Base-by-base conservation (phyloP, 2,329 filamentous ascomycete genomes). In the Pyrenophora tritici-repentis region DNA sequence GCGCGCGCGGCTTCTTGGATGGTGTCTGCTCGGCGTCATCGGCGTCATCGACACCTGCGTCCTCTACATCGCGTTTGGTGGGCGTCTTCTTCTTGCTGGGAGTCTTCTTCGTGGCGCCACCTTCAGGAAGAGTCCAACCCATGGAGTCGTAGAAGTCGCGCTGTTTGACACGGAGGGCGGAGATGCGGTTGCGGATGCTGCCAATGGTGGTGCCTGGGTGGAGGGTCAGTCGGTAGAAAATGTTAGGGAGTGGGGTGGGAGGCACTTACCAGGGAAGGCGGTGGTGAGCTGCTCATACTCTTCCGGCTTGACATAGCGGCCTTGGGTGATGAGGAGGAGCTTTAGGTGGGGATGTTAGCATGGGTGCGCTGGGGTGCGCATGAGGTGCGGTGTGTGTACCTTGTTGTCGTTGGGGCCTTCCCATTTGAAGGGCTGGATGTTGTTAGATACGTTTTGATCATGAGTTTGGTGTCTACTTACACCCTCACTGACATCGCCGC, bases 261-360 rank as follows among this genome's bases (percentile, higher is more conserved):
- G 3, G 18, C 18, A 47, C 42, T 7, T 32, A 61, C 61, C 63
- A 3, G 52, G 42, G 41, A 68, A 63, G 7, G 41, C 58, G 1
- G n/a, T 22, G 16, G 43, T 18, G n/a, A 66, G 31, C 1, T 51
- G 14, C 5, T 59, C 51, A 38, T 51, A 62, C 34, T 66, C 65
- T 2, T 53, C 48, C 3, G 48, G 34, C 1, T 43, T 41, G 38
- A 64, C 29, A 42, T 55, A 47, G 41, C 58, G 57, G 43, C 55
- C 52, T 42, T 53, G 46, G 3, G 40, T 63, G 7, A 68, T 39
- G 47, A 67, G 41, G 50, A 66, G 38, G 48, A 65, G 48, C 66
- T 73, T 5, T 29, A 17, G 5, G 8, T 24, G 12, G 24, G 8
- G 6, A 17, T 8, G 24, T 56, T 40, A 51, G 50, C 12, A 59